These are phyloP conservation scores for Hanseniaspora nectarophila DNA, from an alignment of 805 yeast species.

Conservation along the genomic window DNA sequence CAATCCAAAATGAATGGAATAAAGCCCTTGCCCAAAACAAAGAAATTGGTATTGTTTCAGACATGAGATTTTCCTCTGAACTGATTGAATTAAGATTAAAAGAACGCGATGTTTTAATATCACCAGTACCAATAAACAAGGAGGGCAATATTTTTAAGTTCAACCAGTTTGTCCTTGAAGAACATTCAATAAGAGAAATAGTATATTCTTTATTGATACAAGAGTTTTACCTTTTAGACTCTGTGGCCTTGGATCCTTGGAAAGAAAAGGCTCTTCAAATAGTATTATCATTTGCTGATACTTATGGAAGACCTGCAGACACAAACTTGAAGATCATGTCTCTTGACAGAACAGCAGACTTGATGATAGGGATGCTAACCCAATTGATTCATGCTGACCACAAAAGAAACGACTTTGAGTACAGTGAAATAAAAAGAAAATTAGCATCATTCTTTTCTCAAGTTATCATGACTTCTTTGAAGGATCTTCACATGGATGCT, in stretches of 20 bases:
- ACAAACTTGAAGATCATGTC: slow-evolving; percentile 35
- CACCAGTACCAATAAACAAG: background rate
- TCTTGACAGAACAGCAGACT: slow-evolving; percentile 41
- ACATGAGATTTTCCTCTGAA: background rate
- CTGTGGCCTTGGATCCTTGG: slow-evolving; percentile 17
- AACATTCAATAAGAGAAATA: background rate
- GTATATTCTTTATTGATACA: background rate
- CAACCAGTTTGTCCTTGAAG: slow-evolving; percentile 3
- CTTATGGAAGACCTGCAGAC: slow-evolving; percentile 56
- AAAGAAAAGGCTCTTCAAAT: slow-evolving; percentile 19
- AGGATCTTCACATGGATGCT: slow-evolving; percentile 1
- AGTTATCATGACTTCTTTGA: slow-evolving; percentile 2
- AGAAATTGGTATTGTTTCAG: background rate
- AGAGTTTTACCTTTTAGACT: background rate
- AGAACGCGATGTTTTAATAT: background rate
- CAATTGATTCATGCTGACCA: background rate
- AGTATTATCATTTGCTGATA: slow-evolving; percentile 40
- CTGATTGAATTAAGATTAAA: background rate
- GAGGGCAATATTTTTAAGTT: slow-evolving; percentile 2
- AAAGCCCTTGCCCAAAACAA: background rate
- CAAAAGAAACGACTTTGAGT: background rate
- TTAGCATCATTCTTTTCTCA: slow-evolving; percentile 1
- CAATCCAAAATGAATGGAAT: background rate
- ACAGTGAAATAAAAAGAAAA: background rate
- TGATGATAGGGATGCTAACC: slow-evolving; percentile 36